These are phyloP conservation scores for Fusarium dimerum DNA, from an alignment of 2,329 filamentous ascomycete species.

Conservation along the genomic window DNA sequence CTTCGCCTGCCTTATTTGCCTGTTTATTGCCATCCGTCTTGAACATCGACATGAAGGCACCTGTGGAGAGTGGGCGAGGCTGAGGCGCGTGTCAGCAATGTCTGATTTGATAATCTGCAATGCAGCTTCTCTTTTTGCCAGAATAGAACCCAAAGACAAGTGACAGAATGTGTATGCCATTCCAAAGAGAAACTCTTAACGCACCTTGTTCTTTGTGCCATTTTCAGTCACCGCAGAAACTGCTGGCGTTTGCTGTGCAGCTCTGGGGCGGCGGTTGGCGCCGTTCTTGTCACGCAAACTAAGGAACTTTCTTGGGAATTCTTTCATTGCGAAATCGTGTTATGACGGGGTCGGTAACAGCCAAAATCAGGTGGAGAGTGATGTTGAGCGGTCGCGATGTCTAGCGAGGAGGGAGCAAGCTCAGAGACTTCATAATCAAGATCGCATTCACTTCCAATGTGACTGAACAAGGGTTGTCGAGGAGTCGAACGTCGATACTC, in stretches of 20 bases:
- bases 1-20: constrained; percentile 41
- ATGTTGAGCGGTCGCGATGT: constrained; percentile 28
- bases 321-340: constrained; percentile 48
- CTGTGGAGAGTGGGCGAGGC: constrained; percentile 55
- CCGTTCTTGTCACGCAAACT: constrained; percentile 68
- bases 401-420: constrained; percentile 34
- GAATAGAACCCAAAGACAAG: neutral
- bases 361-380: constrained; percentile 5
- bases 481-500: constrained; percentile 17
- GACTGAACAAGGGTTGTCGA: constrained; percentile 12
- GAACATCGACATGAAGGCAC: constrained; percentile 66
- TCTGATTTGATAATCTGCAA: constrained; percentile 6
- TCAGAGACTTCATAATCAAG: constrained; percentile 34
- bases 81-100: constrained; percentile 29
- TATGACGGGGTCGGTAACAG: constrained; percentile 1
- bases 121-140: neutral
- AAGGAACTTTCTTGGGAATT: constrained; percentile 65
- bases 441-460: constrained; percentile 19
- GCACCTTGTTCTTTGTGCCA: constrained; percentile 47
- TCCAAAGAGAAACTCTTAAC: constrained; percentile 11
- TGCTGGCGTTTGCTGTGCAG: constrained; percentile 55
- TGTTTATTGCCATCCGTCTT: constrained; percentile 60
- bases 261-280: constrained; percentile 55
- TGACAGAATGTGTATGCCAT: neutral
- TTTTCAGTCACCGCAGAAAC: constrained; percentile 25